Base-by-base conservation (phyloP, 371 early-diverging fungal genomes). In the Rhizopus delemar region DNA sequence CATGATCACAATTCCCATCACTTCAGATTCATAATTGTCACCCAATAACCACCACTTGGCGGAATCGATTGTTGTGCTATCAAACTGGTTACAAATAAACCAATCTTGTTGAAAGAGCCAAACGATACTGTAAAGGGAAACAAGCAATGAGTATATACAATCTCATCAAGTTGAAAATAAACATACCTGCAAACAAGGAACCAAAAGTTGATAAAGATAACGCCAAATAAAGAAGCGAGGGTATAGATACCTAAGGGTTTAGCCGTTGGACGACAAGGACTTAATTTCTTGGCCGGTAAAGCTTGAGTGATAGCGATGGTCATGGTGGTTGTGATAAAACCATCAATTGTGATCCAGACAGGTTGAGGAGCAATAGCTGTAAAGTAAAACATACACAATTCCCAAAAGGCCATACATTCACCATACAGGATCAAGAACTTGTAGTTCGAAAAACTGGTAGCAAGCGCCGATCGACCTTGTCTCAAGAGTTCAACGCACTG, bases 351-450 rank as follows among this genome's bases (percentile, higher is more conserved):
- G 53, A 92, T 88, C 92, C 92, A 92, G 43, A 85, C 72, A 28
- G 83, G 70, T 62, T 91, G 87, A 31, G 85, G 70, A 15, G 77
- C 80, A 53, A 76, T 76, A 8, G 64, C 73, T 9, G 76, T 86
- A 48, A 89, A 92, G 60, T 90, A 92, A 66, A 88, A 90, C 79
- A 83, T 83, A 46, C 81, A 55, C 15, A 91, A 57, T 52, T 88
- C 88, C 61, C 85, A 69, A 60, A 81, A 83, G 9, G 89, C 85
- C 84, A 92, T 85, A 5, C 79, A 81, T 69, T 89, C 86, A 56
- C 89, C 91, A 56, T 91, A 92, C 63, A 90, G 81, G 69, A 90
- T 86, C 66, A 91, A 67, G 68, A 88, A 91, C 69, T 91, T 90
- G 80, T 87, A 93, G 31, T 83, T 84, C 6, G 91, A 82, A 68